Conservation (phyloP, 192 early-diverging fungal genomes). For the Geranomyces variabilis region DNA sequence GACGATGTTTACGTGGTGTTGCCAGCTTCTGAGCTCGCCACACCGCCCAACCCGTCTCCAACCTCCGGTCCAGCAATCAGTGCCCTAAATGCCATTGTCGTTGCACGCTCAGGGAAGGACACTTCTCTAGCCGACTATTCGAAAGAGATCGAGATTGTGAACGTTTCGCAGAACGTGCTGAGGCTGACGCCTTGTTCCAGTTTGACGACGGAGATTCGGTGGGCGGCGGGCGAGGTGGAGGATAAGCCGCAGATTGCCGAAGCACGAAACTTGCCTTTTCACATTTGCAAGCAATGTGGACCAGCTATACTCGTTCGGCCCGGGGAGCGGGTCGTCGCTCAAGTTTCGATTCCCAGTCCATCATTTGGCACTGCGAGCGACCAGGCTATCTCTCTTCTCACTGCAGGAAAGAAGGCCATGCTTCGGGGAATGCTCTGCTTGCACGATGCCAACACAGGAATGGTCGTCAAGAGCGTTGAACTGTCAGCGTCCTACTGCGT, state of each 20-base stretch:
- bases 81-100: not conserved
- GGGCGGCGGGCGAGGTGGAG: not conserved
- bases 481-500: conserved; percentile 63
- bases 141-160: not conserved
- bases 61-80: not conserved
- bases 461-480: conserved; percentile 64
- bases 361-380: conserved; percentile 39
- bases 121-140: not conserved
- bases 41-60: not conserved
- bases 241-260: not conserved
- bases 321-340: conserved; percentile 50
- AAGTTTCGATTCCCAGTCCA: conserved; percentile 60
- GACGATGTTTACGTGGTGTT: conserved; percentile 27
- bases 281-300: conserved; percentile 11
- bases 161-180: not conserved
- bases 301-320: conserved; percentile 23
- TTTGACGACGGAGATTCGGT: not conserved
- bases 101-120: not conserved
- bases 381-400: conserved; percentile 33
- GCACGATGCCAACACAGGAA: conserved; percentile 51
- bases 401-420: conserved; percentile 57
- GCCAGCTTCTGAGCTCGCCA: not conserved
- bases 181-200: not conserved
- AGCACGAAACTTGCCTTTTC: too few species aligned
- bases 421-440: conserved; percentile 65